Evolutionary conservation across 257 asterid genomes (phyloP), one percentile per base, ranked within the genome.

Genomic region (Anisodus tanguticus): DNA sequence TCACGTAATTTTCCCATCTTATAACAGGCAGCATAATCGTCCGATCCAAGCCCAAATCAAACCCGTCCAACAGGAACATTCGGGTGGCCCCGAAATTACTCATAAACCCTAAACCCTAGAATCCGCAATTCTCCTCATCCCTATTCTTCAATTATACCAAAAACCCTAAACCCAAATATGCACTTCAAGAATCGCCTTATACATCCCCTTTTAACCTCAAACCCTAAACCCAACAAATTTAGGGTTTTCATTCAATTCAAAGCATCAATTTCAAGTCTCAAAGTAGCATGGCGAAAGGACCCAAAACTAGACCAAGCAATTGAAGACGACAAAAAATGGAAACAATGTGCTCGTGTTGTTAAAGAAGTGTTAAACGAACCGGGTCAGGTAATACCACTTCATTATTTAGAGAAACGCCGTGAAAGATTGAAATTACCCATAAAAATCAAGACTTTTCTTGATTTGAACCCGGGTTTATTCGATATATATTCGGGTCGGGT

Each of bases 291-390:
- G 98, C 93, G 94, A 39, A 95, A 93, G 91, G 99, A 97, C 85
- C 86, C 71, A 26, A 90, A 88, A 17, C 94, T 95, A 85, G 98
- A 95, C 91, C 93, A 91, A 87, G 98, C 98, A 10, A 95, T 97
- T 84, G 92, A 95, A 79, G 87, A 92, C 87, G 98, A 95, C 89
- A 95, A 95, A 86, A 89, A 87, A 85, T 95, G 98, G 96, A 91
- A 94, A 80, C 95, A 91, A 66, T 92, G 96, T 68, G 89, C 91
- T 11, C 92, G 95, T 69, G 93, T 95, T 43, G 97, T 93, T 80
- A 89, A 91, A 55, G 99, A 93, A 90, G 97, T 95, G 39, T 54
- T 95, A 19, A 97, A 97, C 87, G 98, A 95, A 84, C 99, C 99
- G 45, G 97, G 97, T 45, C 95, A 90, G 88, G 97, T 89, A 9